Base-by-base conservation (phyloP, 768 basidiomycete genomes). In the Pleurotus citrinopileatus region DNA sequence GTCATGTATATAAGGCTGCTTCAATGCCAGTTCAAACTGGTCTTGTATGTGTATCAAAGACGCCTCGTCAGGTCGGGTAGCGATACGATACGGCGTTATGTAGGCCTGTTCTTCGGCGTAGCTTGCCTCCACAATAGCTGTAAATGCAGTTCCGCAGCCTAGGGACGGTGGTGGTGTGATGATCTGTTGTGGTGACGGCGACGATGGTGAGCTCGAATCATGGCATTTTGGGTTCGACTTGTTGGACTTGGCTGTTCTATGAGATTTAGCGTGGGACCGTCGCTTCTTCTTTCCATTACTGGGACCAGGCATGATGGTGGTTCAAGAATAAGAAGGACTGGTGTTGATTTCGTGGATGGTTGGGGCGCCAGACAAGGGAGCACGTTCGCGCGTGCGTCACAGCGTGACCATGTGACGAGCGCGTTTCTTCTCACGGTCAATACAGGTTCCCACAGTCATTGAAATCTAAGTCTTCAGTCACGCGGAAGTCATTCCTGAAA, bases 1-100 rank as follows among this genome's bases (percentile, higher is more conserved):
- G 65, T 92, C 86, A 56, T 87, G 70, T 17, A 92, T 87, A 60
- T 83, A 86, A 10, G 89, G 87, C 29, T 70, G 61, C 54, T 77
- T 65, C 13, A 72, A 69, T 45, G 73, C 59, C 27, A 65, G 58
- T 20, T 57, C 38, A 19, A 40, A 40, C 7, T 13, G 38, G 38
- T 40, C 38, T 40, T 12, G 15, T 7, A 40, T 40, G 15, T n/a
- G 12, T 15, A 19, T 40, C 17, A 40, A 13, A 3, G 38, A 7
- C 12, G 38, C 38, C 8, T 40, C 38, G 17, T 40, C 10, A 7
- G 19, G 38, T n/a, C 38, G 38, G 17, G 38, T 40, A 7, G 38
- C 38, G 38, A 40, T 19, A 19, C 38, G 38, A 19, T 40, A 19
- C 19, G 10, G 38, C 7, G 17, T 15, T 12, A n/a, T n/a, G 17